Evolutionary conservation across 306 rosid genomes (phyloP), one percentile per base, ranked within the genome.

Genomic region (Abrus pulchellus): DNA sequence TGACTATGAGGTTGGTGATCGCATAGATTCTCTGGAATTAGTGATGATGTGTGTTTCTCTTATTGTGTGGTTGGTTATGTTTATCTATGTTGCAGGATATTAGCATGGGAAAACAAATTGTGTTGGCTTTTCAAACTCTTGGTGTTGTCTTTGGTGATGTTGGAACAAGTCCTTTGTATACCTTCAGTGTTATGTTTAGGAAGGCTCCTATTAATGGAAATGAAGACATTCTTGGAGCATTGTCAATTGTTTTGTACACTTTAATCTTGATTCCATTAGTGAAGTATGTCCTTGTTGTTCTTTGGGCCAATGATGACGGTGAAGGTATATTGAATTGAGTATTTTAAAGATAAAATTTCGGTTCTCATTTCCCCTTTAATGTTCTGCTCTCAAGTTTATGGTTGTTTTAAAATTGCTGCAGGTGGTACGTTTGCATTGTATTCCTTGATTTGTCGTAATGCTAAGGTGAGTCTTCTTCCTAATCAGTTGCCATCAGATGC

Each of bases 111-210:
- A 93, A 83, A 90, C 90, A 72, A 61, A 85, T 96, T 77, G 45
- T 75, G 74, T 84, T 96, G 83, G 94, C 91, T 79, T 93, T 90
- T 80, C 98, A 96, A 81, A 96, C 98, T 61, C 98, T 93, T 75
- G 99, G 99, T 81, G 93, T 96, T 80, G 98, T 96, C 68, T 96
- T 96, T 87, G 99, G 99, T 73, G 99, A 96, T 85, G 99, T 96
- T 88, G 99, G 98, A 73, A 96, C 99, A 6, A 93, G 99, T 80
- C 99, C 99, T 41, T 83, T 96, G 81, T 96, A 96, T 83, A 92
- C 99, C 32, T 93, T 96, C 84, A 86, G 93, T 70, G 99, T 96
- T 72, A 93, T 96, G 97, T 96, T 96, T 80, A 90, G 88, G 78
- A 96, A 96, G 84, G 97, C 96, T 20, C 98, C 99, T 72, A 92